Evolutionary conservation across 1,284 basidiomycete species (phyloP), one percentile per base, ranked within the genome.

Genomic region (Naganishia liquefaciens): DNA sequence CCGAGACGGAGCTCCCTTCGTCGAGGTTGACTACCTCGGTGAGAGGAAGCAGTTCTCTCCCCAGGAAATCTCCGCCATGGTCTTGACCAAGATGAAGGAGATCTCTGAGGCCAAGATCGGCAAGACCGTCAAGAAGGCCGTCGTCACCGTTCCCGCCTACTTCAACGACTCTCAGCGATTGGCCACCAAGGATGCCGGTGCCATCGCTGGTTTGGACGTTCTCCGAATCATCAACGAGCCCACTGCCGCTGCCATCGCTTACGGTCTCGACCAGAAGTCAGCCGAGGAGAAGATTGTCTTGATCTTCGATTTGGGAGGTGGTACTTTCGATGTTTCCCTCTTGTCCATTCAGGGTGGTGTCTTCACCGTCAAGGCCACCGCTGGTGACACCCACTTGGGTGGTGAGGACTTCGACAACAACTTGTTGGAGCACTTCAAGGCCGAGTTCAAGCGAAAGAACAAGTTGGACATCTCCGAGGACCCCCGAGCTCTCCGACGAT

Each of bases 361-460:
- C 74, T 86, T 86, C 78, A 81, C 82, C 73, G 85, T 86, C 80
- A 85, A 85, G 82, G 84, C 85, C 69, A 86, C 94, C 65, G 93
- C 94, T 68, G 94, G 94, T 85, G 94, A 98, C 82, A 97, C 95
- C 71, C 95, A 97, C 80, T 89, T 98, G 70, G 95, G 95, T 85
- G 94, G 94, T 81, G 95, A 98, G 83, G 94, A 98, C 83, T 99
- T 98, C 77, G 95, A 99, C 83, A 98, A 98, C 84, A 86, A 91
- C 76, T 88, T 99, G 72, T 83, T 99, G 70, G 92, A 99, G 68
- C 89, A 92, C 80, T 85, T 85, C 81, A 82, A 82, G 80, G 80
- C 80, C 77, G 84, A 85, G 78, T 85, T 85, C 77, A 92, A 96
- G 84, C 80, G 82, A 73, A 85, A 85, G 83, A 78, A 79, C 80